Conservation (phyloP, 495 filamentous ascomycete species). For the Neurospora cerealis region DNA sequence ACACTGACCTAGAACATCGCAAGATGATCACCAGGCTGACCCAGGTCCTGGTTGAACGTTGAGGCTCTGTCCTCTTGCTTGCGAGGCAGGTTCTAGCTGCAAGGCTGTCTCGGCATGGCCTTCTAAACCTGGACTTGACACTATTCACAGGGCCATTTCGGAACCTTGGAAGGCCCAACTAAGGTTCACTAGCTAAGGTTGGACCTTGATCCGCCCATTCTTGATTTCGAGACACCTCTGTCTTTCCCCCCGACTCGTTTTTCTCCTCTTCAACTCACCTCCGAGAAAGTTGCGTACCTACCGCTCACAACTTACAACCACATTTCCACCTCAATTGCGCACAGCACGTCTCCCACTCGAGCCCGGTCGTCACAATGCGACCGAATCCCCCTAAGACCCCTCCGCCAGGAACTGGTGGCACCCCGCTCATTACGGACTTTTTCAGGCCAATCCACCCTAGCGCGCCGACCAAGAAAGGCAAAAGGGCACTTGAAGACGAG, state of each 20-base stretch:
- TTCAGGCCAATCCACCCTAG: too few relatives aligned
- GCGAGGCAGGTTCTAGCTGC: neutral
- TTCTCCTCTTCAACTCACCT: too few relatives aligned
- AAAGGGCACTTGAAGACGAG: neutral
- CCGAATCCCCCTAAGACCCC: too few relatives aligned
- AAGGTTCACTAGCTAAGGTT: neutral
- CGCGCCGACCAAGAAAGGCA: neutral
- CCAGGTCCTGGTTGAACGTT: neutral
- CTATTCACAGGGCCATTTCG: neutral
- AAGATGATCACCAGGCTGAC: neutral
- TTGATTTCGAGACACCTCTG: too few relatives aligned
- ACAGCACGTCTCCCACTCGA: too few relatives aligned
- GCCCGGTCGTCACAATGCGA: too few relatives aligned
- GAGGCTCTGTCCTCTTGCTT: neutral
- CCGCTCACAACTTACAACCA: too few relatives aligned
- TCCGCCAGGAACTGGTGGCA: too few relatives aligned
- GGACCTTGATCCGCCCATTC: too few relatives aligned
- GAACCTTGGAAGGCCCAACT: neutral
- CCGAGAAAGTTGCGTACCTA: too few relatives aligned
- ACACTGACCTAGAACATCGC: neutral
- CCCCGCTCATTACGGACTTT: neutral
- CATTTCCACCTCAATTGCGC: too few relatives aligned
- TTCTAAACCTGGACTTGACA: neutral
- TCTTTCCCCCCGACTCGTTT: too few relatives aligned
- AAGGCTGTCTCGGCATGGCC: neutral